Percentiles rank a stretch among this genome's conserved stretches.
These are phyloP conservation scores for Nicotiana undulata DNA, from an alignment of 257 asterid genomes.

Conservation along the genomic window DNA sequence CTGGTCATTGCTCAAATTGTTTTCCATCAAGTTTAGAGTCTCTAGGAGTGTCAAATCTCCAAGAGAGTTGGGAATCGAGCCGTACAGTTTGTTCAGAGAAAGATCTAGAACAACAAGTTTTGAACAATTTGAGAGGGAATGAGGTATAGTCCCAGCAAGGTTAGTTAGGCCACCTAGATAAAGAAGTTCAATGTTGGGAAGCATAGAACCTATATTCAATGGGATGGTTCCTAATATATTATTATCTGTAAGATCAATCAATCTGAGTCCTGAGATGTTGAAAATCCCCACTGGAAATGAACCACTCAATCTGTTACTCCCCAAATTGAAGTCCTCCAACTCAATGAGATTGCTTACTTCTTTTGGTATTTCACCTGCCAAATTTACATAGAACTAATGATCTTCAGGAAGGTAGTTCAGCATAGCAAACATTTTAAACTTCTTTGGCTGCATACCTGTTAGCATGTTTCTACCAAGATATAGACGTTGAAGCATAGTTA, in stretches of 20 bases:
- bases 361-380: no score
- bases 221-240: constrained; percentile 21
- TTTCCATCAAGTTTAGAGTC: constrained; percentile 17
- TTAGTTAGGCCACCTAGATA: constrained; percentile 11
- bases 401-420: neutral
- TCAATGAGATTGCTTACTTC: no score
- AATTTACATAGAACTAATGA: neutral
- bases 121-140: constrained; percentile 18
- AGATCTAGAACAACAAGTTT: constrained; percentile 5
- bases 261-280: constrained; percentile 8
- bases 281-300: constrained; percentile 1
- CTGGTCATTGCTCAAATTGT: constrained; percentile 19
- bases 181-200: constrained; percentile 18
- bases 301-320: neutral
- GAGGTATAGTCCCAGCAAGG: constrained; percentile 24
- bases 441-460: no score
- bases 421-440: no score
- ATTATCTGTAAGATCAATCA: neutral
- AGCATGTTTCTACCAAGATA: no score
- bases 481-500: no score
- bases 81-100: constrained; percentile 12
- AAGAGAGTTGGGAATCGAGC: constrained; percentile 28
- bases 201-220: constrained; percentile 9
- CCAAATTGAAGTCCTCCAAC: neutral
- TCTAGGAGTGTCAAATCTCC: constrained; percentile 25